Evolutionary conservation across 2,329 filamentous ascomycete species (phyloP), one percentile per base, ranked within the genome.

Genomic region (Aspergillus pseudoglaucus): DNA sequence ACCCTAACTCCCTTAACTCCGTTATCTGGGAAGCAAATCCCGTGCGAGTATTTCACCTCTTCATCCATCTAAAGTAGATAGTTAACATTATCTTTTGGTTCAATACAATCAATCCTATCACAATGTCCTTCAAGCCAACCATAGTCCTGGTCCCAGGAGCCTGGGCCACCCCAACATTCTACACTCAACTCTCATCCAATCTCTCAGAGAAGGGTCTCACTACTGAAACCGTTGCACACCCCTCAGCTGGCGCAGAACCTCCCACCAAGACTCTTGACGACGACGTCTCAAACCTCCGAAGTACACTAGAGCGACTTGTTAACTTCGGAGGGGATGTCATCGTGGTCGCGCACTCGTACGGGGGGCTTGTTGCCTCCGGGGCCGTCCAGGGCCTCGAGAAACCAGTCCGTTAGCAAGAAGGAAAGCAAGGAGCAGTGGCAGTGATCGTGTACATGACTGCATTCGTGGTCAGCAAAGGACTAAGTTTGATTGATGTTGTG

Each of bases 141-240:
- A 58, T 73, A 15, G 57, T 74, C 14, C 64, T 74, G 43, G 63
- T 64, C 9, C 67, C 68, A 0, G 72, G 71, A 12, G 70, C 69
- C 12, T 74, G 69, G 68, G 58, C 71, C 44, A 53, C 51, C 1
- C 60, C 69, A 2, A 46, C 49, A 22, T 54, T 59, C 47, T 73
- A 63, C 44, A 52, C 63, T 25, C 47, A 52, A 2, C 53, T 69
- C 2, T 60, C 60, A 9, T 49, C 59, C 12, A 56, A 53, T 7
- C 66, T 74, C 5, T 46, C 61, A 7, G 45, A 39, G 2, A 55
- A 59, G n/a, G 70, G 64, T 3, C 71, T 65, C 50, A 43, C 59
- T 6, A 62, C 63, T 0, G 57, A 58, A 37, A 63, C 61, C 7
- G 57, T 66, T 23, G 49, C 55, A 3, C 63, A 64, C 12, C 56